Conservation (phyloP, 208 protist genomes). For the Trypanosoma avium region DNA sequence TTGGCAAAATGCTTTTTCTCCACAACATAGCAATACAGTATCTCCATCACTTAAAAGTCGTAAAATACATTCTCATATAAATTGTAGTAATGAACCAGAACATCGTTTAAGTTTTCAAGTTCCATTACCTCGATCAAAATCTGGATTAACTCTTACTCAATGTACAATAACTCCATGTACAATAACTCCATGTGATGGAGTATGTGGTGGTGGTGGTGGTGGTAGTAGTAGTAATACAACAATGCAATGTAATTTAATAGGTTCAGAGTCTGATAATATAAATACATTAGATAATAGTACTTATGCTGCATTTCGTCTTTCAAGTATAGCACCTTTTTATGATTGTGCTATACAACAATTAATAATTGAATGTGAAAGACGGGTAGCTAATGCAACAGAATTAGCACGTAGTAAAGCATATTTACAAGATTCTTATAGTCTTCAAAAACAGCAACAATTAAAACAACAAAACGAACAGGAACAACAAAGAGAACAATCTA, state of each 20-base stretch:
- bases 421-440: not conserved
- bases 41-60: not conserved
- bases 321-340: slow-evolving; percentile 64
- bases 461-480: not conserved
- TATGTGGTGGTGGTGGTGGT: too few species aligned
- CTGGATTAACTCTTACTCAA: not conserved
- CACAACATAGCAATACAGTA: not conserved
- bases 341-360: slow-evolving; percentile 73
- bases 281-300: not conserved
- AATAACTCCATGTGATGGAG: too few species aligned
- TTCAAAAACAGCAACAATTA: not conserved
- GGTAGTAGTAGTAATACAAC: too few species aligned
- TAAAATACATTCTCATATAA: not conserved
- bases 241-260: not conserved
- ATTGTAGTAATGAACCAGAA: not conserved
- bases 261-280: not conserved
- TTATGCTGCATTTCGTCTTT: slow-evolving; percentile 5
- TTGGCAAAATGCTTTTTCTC: not conserved
- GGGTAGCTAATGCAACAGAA: slow-evolving; percentile 50
- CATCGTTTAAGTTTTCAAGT: slow-evolving; percentile 1
- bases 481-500: not conserved
- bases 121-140: slow-evolving; percentile 15
- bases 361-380: slow-evolving; percentile 67
- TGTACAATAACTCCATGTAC: not conserved
- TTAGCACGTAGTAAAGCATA: not conserved